These are phyloP conservation scores for Apostasia shenzhenica DNA, from an alignment of 106 monocot genomes.

Conservation along the genomic window DNA sequence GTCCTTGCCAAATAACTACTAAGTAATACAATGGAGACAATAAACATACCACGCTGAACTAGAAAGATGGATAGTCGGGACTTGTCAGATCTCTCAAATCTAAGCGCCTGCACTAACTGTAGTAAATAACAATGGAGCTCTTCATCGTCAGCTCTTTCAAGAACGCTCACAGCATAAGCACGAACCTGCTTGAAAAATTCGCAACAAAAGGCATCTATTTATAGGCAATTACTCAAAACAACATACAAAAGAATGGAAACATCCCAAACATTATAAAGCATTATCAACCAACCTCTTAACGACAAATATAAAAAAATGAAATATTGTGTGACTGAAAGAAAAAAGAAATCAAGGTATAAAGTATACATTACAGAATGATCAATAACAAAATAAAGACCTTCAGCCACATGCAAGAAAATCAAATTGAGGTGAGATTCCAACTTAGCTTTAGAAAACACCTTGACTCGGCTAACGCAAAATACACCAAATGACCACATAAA, in stretches of 20 bases:
- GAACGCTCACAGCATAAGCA: slow-evolving; percentile 96
- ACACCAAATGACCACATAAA: too few species aligned
- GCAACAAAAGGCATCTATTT: slow-evolving; percentile 8
- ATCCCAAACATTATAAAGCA: neutral
- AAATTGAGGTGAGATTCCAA: too few species aligned
- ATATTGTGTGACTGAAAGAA: neutral
- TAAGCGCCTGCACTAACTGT: slow-evolving; percentile 93
- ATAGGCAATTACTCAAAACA: neutral
- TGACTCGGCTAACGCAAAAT: too few species aligned
- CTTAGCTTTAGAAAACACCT: too few species aligned
- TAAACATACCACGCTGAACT: slow-evolving; percentile 73
- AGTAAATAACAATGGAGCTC: slow-evolving; percentile 94
- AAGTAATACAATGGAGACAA: neutral
- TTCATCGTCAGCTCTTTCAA: slow-evolving; percentile 95
- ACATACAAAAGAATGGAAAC: neutral
- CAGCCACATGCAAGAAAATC: too few species aligned
- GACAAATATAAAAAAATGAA: too few species aligned
- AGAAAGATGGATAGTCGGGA: slow-evolving; percentile 83
- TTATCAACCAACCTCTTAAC: too few species aligned
- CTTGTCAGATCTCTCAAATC: slow-evolving; percentile 95
- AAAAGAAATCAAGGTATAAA: neutral
- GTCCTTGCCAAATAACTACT: neutral
- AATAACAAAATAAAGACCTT: too few species aligned
- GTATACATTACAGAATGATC: too few species aligned
- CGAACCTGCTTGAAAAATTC: slow-evolving; percentile 57